Evolutionary conservation across 2,329 filamentous ascomycete genomes (phyloP), one percentile per base, ranked within the genome.

Genomic region (Exophiala spinifera): DNA sequence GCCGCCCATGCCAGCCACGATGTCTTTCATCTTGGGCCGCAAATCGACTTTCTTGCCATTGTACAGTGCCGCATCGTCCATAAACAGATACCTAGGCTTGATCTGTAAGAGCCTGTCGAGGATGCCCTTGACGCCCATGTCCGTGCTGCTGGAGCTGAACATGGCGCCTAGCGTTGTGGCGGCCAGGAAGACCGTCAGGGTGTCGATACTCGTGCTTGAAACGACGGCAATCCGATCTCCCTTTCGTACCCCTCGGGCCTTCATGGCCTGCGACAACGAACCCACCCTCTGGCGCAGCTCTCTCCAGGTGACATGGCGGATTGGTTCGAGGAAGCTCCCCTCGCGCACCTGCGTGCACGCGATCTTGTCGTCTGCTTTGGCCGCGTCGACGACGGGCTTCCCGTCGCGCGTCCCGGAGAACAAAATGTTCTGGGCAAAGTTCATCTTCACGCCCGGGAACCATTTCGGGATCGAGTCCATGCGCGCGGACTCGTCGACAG

Each of bases 71-170:
- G 79, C 83, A 63, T 94, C 89, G 63, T 95, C 90, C 65, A 92
- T 84, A 66, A 95, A 94, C n/a, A 95, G 76, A 66, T 83, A 88
- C 69, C 82, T 85, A 3, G 90, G 89, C 61, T 85, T 78, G 56
- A 94, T 84, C 74, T 94, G 89, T 46, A 84, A 72, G 21, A 88
- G 76, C 31, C 89, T 76, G 69, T 94, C 88, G 62, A 95, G 64
- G 15, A 95, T 80, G 0, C 89, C 89, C 59, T 85, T 84, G 13
- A 86, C 84, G 0, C 89, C 89, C 85, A 94, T 94, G 69, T 95
- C 89, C 0, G 89, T 92, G 6, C 85, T 88, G 49, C 82, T 86
- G 45, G 82, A 87, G 61, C 83, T 88, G 67, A 94, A 94, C 1
- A 95, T 68, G 0, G 78, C 89, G 0, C 90, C 90, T 1, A 94